Percentiles rank a stretch among this genome's conserved stretches.
Conservation (phyloP, 75 land plant species). For the Isoetes taiwanensis region DNA sequence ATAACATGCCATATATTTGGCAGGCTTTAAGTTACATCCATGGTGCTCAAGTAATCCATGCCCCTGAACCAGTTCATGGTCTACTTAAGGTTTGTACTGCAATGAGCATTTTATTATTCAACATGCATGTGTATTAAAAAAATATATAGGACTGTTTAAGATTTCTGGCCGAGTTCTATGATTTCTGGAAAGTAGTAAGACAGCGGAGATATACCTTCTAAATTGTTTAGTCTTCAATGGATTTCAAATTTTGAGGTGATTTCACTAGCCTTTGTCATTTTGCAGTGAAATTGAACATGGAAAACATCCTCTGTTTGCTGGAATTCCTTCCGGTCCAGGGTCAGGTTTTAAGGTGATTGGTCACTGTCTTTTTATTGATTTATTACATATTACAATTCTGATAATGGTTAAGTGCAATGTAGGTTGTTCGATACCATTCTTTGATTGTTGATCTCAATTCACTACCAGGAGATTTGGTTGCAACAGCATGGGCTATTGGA, state of each 20-base stretch:
- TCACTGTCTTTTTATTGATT: background rate
- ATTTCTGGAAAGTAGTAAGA: too few species aligned
- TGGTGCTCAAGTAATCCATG: conserved; percentile 83
- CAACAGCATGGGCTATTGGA: conserved; percentile 97
- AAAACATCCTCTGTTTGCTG: conserved; percentile 54
- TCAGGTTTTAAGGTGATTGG: conserved; percentile 74
- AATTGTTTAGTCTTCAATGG: too few species aligned
- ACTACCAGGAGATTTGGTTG: conserved; percentile 61
- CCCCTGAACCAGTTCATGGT: conserved; percentile 89
- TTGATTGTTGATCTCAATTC: conserved; percentile 57
- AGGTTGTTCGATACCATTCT: conserved; percentile 98
- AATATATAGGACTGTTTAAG: too few species aligned
- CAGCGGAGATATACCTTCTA: too few species aligned
- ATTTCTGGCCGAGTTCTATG: too few species aligned
- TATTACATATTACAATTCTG: background rate
- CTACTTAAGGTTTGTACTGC: too few species aligned
- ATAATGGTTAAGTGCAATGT: conserved; percentile 5
- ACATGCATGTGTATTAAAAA: too few species aligned
- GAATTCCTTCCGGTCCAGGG: conserved; percentile 75
- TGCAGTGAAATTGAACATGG: conserved; percentile 80
- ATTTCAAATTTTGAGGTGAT: too few species aligned
- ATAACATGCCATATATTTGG: too few species aligned
- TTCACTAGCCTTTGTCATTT: background rate
- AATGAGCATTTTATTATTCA: too few species aligned
- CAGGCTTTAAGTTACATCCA: conserved; percentile 87